A percentile compares a stretch with the other conserved stretches of the same genome.
Evolutionary conservation across 768 basidiomycete species (phyloP).

Genomic region (Exsudoporus frostii): DNA sequence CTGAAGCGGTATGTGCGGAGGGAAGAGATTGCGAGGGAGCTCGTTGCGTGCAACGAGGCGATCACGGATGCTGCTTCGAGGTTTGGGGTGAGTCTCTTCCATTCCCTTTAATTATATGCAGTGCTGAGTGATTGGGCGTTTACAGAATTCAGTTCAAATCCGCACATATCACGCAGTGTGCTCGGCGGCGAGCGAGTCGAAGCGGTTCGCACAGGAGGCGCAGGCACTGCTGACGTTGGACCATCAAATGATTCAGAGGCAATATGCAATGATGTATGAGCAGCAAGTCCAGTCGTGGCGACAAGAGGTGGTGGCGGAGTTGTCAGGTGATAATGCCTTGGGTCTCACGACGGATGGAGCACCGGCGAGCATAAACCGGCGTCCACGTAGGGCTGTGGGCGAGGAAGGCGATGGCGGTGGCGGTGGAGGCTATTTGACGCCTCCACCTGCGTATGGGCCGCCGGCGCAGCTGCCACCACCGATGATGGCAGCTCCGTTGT

Average conservation of each 20-base stretch:
- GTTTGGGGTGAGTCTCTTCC: slow-evolving; percentile 21
- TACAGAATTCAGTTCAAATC: slow-evolving; percentile 47
- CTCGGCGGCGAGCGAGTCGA: slow-evolving; percentile 30
- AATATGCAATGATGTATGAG: slow-evolving; percentile 9
- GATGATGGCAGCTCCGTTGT: background rate
- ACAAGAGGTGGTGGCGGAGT: background rate
- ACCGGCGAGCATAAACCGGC: background rate
- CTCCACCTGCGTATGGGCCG: slow-evolving; percentile 7
- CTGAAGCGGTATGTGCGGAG: slow-evolving; percentile 75
- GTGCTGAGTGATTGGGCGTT: background rate
- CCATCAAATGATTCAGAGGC: slow-evolving; percentile 11
- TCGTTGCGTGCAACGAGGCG: slow-evolving; percentile 48
- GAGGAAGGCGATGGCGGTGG: background rate
- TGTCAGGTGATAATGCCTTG: slow-evolving; percentile 4
- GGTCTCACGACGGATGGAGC: background rate
- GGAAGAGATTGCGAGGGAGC: slow-evolving; percentile 58
- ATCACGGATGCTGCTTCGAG: slow-evolving; percentile 45
- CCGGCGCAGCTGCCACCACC: background rate
- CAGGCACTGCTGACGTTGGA: slow-evolving; percentile 18
- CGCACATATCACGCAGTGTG: slow-evolving; percentile 53
- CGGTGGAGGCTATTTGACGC: background rate
- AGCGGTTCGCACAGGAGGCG: slow-evolving; percentile 18
- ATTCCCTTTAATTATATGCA: background rate
- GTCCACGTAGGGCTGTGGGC: background rate
- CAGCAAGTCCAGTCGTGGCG: slow-evolving; percentile 2